Evolutionary conservation across 768 basidiomycete species (phyloP), one percentile per base, ranked within the genome.

Genomic region (Boletales sp.): DNA sequence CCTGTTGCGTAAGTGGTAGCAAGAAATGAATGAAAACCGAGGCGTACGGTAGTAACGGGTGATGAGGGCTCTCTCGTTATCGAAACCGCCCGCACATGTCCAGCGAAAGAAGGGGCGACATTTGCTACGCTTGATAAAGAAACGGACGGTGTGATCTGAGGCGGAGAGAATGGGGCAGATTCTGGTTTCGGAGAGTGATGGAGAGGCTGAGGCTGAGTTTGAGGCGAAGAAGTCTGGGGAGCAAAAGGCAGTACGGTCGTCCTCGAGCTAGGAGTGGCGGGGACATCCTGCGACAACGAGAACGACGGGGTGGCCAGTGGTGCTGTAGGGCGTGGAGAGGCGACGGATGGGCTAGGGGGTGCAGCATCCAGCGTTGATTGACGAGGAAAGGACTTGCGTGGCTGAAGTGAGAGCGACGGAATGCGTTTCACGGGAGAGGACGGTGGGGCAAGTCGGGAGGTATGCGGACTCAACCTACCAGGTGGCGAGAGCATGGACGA

Each of bases 381-480:
- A 14, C 76, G 78, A 13, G 75, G 67, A 17, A 80, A 68, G 2
- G 81, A 75, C 57, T 72, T 78, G 40, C 78, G 77, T 19, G 78
- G 68, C 51, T 79, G 80, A 24, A 79, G 64, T 18, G 73, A 59
- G 18, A 78, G 63, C 4, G 77, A 63, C 1, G 78, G 67, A 8
- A 69, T 71, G 35, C 80, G 79, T 63, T 85, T 88, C 12, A 72
- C 77, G 3, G 87, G 85, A 7, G 86, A 85, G 12, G 67, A 66
- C 2, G 70, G 61, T 6, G 66, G 64, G 35, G 64, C 57, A n/a
- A 65, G 65, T 47, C 60, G 70, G 37, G 63, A 65, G 39, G 48
- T 56, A 31, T 58, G 54, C 21, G 66, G 55, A 49, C 57, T 54
- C 41, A 61, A 61, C 47, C 51, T 47, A 41, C 62, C 65, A 6